These are phyloP conservation scores for Astrocystis sublimbata DNA, from an alignment of 495 filamentous ascomycete species.

Conservation along the genomic window DNA sequence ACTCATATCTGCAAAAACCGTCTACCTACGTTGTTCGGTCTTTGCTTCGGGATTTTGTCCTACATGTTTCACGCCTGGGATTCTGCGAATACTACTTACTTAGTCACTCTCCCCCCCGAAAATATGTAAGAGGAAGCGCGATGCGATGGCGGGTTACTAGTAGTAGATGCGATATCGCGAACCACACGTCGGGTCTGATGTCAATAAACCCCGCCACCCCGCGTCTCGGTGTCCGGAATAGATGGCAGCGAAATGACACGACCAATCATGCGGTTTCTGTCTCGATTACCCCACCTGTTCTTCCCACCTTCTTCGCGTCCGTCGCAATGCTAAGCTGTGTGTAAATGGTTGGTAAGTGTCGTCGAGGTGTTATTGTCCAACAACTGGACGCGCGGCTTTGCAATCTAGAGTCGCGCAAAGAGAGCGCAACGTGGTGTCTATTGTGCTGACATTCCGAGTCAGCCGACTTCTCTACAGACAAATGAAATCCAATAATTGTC, in stretches of 20 bases:
- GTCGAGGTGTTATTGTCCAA: too few relatives aligned
- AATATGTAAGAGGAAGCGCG: not conserved
- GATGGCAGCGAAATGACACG: not conserved
- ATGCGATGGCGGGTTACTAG: not conserved
- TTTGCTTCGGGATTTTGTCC: not conserved
- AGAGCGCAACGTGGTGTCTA: too few relatives aligned
- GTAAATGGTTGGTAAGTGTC: too few relatives aligned
- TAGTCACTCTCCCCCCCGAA: too few relatives aligned
- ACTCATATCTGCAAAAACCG: not conserved
- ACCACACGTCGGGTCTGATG: constrained; percentile 1
- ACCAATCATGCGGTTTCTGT: not conserved
- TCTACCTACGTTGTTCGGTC: not conserved
- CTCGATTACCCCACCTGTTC: not conserved
- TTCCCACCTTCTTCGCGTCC: not conserved
- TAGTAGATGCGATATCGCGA: not conserved
- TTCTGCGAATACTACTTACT: not conserved
- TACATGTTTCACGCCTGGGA: not conserved
- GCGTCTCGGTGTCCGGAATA: constrained; percentile 5
- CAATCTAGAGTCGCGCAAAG: too few relatives aligned
- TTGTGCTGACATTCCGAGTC: too few relatives aligned
- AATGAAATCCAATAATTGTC: too few relatives aligned
- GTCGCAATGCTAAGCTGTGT: too few relatives aligned
- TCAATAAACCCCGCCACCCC: not conserved
- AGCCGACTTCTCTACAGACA: too few relatives aligned
- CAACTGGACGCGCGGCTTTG: too few relatives aligned